Evolutionary conservation across 768 basidiomycete genomes (phyloP), one percentile per base, ranked within the genome.

Genomic region (Russula emetica): DNA sequence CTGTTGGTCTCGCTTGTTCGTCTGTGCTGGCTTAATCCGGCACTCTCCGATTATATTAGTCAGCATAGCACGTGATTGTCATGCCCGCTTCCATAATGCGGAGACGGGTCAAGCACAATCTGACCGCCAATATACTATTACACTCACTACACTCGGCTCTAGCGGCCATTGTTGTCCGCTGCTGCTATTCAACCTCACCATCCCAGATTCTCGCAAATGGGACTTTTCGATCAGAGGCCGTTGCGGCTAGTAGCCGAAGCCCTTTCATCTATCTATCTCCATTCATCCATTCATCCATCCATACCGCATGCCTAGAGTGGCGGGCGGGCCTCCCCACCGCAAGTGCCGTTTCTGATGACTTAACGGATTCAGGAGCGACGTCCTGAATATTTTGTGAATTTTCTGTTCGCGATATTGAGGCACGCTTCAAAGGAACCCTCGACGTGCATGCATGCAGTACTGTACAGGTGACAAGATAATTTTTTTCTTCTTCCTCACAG

Each of bases 21-120:
- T 36, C 7, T 0, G 14, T 32, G n/a, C 5, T 18, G 30, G 8
- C 51, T 53, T 34, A 20, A 7, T 22, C 53, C 34, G 53, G 55
- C 40, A 20, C 40, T 30, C 55, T 18, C 55, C 38, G 55, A 10
- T 42, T 0, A 16, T 2, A 30, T 60, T 60, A 60, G 59, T 60
- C 59, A 54, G 32, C 52, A 45, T 11, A 36, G 14, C 36, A 36
- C 36, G 36, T 36, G 36, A 36, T 36, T 11, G 11, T 11, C 10
- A n/a, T n/a, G n/a, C n/a, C n/a, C n/a, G n/a, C n/a, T n/a, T n/a
- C n/a, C n/a, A n/a, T n/a, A n/a, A n/a, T n/a, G n/a, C n/a, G n/a
- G n/a, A n/a, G n/a, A n/a, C n/a, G n/a, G n/a, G n/a, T n/a, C n/a
- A 28, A 28, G 28, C 32, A 34, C 32, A 34, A 34, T 34, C 28